phyloP scores from a whole-genome alignment of 2,329 filamentous ascomycete genomes.

The Fonsecaea pedrosoi region DNA sequence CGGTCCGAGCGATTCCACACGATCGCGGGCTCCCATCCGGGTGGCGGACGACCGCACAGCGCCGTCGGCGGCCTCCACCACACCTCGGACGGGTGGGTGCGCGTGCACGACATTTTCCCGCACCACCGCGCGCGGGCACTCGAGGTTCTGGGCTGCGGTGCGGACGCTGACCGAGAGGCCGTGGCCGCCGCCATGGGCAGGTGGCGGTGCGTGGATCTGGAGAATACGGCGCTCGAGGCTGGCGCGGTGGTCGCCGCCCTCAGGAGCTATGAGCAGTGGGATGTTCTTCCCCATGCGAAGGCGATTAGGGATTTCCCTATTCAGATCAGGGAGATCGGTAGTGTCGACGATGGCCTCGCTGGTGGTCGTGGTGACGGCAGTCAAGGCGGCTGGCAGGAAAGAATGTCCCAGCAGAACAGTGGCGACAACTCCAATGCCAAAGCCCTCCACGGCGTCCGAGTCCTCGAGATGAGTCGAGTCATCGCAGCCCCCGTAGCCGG shows the following conservation, averaged over 20 bases:
- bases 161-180: constrained; percentile 46
- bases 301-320: constrained; percentile 58
- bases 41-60: constrained; percentile 43
- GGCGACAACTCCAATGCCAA: not conserved
- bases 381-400: constrained; percentile 1
- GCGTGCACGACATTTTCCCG: constrained; percentile 62
- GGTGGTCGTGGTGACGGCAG: not conserved
- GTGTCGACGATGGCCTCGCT: constrained; percentile 5
- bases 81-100: constrained; percentile 59
- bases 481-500: constrained; percentile 50
- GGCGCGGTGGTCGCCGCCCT: constrained; percentile 58
- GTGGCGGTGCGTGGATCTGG: constrained; percentile 58
- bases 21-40: constrained; percentile 45
- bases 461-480: constrained; percentile 49
- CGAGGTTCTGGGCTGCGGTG: constrained; percentile 51
- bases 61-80: constrained; percentile 60
- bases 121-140: constrained; percentile 58
- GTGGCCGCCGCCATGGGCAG: constrained; percentile 48
- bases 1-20: constrained; percentile 60
- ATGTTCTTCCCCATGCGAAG: constrained; percentile 55
- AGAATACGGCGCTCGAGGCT: constrained; percentile 51
- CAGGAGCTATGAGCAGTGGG: constrained; percentile 60
- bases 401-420: not conserved
- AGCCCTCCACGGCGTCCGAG: constrained; percentile 52
- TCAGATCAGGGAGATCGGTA: constrained; percentile 47